These are phyloP conservation scores for Xylariaceae sp. DNA, from an alignment of 2,329 filamentous ascomycete species.

Conservation along the genomic window DNA sequence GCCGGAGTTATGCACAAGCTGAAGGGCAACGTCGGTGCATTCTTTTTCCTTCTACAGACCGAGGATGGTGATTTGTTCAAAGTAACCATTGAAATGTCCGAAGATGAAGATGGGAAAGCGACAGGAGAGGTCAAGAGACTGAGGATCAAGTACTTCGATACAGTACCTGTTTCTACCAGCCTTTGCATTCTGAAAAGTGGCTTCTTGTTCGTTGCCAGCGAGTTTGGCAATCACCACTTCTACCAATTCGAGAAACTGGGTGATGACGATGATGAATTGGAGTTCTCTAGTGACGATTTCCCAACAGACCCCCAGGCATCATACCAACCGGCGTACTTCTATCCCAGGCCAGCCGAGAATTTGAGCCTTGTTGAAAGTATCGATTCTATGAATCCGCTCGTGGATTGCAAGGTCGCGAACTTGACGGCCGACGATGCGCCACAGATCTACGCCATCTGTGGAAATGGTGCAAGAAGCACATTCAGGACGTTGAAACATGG, in stretches of 20 bases:
- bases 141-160: slow-evolving; percentile 98
- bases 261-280: slow-evolving; percentile 85
- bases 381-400: slow-evolving; percentile 82
- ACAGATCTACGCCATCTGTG: slow-evolving; percentile 91
- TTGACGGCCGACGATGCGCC: slow-evolving; percentile 88
- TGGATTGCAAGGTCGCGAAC: slow-evolving; percentile 90
- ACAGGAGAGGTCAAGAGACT: slow-evolving; percentile 78
- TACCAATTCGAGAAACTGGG: slow-evolving; percentile 98
- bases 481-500: slow-evolving; percentile 93
- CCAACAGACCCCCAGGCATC: slow-evolving; percentile 68
- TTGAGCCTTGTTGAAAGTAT: slow-evolving; percentile 80
- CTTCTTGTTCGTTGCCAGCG: slow-evolving; percentile 87
- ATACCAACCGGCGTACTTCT: slow-evolving; percentile 80
- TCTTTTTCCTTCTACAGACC: slow-evolving; percentile 94
- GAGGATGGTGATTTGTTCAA: slow-evolving; percentile 99
- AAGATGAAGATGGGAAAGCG: slow-evolving; percentile 71
- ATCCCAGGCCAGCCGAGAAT: slow-evolving; percentile 74
- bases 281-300: slow-evolving; percentile 81
- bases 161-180: slow-evolving; percentile 80
- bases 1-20: slow-evolving; percentile 97
- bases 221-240: slow-evolving; percentile 89
- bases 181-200: slow-evolving; percentile 93
- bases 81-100: slow-evolving; percentile 84
- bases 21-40: slow-evolving; percentile 74
- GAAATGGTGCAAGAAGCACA: slow-evolving; percentile 80